Evolutionary conservation across 2,329 filamentous ascomycete genomes (phyloP).

Genomic region (Didymella exigua): DNA sequence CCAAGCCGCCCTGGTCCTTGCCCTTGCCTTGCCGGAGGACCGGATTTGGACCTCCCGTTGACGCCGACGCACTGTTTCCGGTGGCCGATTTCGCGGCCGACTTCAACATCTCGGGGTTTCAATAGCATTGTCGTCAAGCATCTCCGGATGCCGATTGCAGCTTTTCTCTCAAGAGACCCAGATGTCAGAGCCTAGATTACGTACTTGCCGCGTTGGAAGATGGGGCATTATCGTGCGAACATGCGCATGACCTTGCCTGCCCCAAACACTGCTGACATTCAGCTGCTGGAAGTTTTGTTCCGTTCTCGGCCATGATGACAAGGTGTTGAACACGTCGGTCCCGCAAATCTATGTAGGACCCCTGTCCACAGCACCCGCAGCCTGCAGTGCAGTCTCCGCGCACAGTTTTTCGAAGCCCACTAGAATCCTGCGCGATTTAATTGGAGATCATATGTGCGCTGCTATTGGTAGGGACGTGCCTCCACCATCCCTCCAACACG

Average conservation of each 20-base stretch:
- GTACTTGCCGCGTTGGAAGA: constrained; percentile 13
- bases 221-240: constrained; percentile 20
- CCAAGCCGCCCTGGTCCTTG: constrained; percentile 23
- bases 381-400: constrained; percentile 10
- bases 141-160: constrained; percentile 11
- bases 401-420: constrained; percentile 22
- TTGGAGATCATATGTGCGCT: constrained; percentile 28
- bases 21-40: constrained; percentile 20
- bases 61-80: constrained; percentile 8
- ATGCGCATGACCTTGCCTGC: constrained; percentile 36
- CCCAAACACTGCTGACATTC: constrained; percentile 27
- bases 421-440: constrained; percentile 28
- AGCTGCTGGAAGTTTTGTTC: constrained; percentile 23
- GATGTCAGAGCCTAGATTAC: constrained; percentile 3
- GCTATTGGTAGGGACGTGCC: constrained; percentile 11
- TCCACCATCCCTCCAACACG: constrained; percentile 1
- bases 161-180: constrained; percentile 9
- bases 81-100: constrained; percentile 24
- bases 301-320: constrained; percentile 25
- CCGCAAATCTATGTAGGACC: constrained; percentile 3
- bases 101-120: constrained; percentile 15
- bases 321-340: constrained; percentile 14
- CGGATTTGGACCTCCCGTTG: constrained; percentile 19
- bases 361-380: constrained; percentile 10
- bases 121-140: constrained; percentile 16